These are phyloP conservation scores for Melaleuca quinquenervia DNA, from an alignment of 345 rosid genomes.

Conservation along the genomic window DNA sequence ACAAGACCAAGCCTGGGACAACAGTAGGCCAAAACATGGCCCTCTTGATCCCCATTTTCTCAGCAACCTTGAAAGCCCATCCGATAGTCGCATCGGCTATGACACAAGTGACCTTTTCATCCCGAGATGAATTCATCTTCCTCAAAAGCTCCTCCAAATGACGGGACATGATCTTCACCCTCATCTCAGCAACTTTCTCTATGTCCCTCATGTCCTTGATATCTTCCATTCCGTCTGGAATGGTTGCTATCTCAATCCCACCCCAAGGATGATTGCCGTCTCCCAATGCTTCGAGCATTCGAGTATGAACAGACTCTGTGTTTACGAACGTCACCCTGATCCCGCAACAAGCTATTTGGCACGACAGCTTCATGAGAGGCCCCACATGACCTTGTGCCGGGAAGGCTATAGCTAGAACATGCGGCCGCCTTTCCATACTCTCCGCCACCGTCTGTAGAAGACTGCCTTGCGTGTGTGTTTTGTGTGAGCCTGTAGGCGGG, in stretches of 20 bases:
- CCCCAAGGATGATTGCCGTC: background rate
- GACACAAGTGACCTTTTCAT: slow-evolving; percentile 13
- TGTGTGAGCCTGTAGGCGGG: background rate
- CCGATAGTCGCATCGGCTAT: slow-evolving; percentile 7
- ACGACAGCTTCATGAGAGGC: slow-evolving; percentile 25
- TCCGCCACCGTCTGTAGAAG: background rate
- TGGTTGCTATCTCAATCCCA: slow-evolving; percentile 5
- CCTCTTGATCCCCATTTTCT: slow-evolving; percentile 3
- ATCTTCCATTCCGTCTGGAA: slow-evolving; percentile 7
- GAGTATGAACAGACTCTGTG: slow-evolving; percentile 7
- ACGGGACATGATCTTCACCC: slow-evolving; percentile 1
- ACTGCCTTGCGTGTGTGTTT: background rate
- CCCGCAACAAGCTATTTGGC: slow-evolving; percentile 15
- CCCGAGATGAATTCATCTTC: background rate
- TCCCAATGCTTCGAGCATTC: slow-evolving; percentile 5
- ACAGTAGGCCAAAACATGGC: slow-evolving; percentile 4
- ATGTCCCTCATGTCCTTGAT: background rate
- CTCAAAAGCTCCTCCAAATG: slow-evolving; percentile 12
- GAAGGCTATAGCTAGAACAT: slow-evolving; percentile 12
- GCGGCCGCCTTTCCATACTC: slow-evolving; percentile 1
- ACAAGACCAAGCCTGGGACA: slow-evolving; percentile 3
- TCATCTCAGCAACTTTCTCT: background rate
- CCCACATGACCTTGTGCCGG: slow-evolving; percentile 26
- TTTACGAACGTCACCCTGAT: slow-evolving; percentile 27
- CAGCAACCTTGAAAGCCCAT: slow-evolving; percentile 20